Evolutionary conservation across 2,329 filamentous ascomycete species (phyloP).

Genomic region (Pestalotiopsis sp.): DNA sequence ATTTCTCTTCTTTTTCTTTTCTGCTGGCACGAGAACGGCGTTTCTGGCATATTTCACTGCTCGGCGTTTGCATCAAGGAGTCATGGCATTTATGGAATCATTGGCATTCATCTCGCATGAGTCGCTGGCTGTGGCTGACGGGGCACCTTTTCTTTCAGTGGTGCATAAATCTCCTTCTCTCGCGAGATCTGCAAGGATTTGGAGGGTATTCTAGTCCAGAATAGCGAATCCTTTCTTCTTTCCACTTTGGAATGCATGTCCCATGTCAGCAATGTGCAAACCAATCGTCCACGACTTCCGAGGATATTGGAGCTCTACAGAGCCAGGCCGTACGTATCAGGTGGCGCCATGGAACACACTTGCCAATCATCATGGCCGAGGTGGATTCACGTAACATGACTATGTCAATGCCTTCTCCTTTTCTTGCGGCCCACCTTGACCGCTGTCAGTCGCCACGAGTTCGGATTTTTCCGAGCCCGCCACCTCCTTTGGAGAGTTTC

Average conservation of each 20-base stretch:
- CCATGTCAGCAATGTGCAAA: not conserved
- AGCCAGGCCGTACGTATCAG: not conserved
- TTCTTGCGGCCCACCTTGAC: not conserved
- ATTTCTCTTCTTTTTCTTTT: not conserved
- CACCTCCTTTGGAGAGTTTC: slow-evolving; percentile 29
- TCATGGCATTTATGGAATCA: not conserved
- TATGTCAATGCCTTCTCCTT: not conserved
- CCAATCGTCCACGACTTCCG: not conserved
- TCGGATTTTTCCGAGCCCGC: not conserved
- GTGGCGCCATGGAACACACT: not conserved
- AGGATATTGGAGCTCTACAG: not conserved
- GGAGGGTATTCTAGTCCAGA: not conserved
- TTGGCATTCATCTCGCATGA: slow-evolving; percentile 1
- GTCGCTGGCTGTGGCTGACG: not conserved
- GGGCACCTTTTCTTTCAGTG: not conserved
- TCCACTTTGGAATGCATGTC: not conserved
- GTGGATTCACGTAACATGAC: not conserved
- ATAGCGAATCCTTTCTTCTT: not conserved
- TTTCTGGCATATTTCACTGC: slow-evolving; percentile 2
- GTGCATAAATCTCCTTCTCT: not conserved
- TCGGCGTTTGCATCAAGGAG: not conserved
- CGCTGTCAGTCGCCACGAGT: not conserved
- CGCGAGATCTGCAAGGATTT: slow-evolving; percentile 4
- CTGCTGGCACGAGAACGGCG: not conserved
- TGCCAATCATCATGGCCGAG: not conserved